Evolutionary conservation across 257 asterid species (phyloP).

Genomic region (Scutellaria barbata): DNA sequence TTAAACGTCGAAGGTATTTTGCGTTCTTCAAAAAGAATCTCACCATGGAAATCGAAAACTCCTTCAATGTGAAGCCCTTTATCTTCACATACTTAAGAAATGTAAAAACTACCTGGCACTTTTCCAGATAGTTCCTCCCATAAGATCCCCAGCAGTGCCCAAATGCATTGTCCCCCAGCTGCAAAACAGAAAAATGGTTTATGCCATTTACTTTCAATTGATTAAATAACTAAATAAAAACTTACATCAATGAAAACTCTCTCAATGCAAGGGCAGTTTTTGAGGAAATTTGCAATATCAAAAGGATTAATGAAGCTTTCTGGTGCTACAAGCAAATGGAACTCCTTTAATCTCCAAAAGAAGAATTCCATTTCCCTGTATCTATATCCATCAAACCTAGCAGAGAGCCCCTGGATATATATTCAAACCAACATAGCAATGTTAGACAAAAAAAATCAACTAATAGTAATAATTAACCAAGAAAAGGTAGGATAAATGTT

Average conservation of each 20-base stretch:
- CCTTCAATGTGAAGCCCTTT: slow-evolving; percentile 36
- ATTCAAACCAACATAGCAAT: too few relatives aligned
- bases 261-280: slow-evolving; percentile 36
- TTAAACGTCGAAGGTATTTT: not conserved
- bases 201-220: not conserved
- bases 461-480: too few relatives aligned
- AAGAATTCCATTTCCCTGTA: slow-evolving; percentile 23
- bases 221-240: not conserved
- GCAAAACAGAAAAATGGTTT: not conserved
- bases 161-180: slow-evolving; percentile 44
- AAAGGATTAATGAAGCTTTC: slow-evolving; percentile 42
- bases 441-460: too few relatives aligned
- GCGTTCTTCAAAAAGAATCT: slow-evolving; percentile 37
- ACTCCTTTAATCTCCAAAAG: slow-evolving; percentile 33
- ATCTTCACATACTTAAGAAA: slow-evolving; percentile 33
- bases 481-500: too few relatives aligned
- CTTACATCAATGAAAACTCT: slow-evolving; percentile 37
- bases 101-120: slow-evolving; percentile 6
- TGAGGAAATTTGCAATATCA: slow-evolving; percentile 40
- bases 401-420: slow-evolving; percentile 34
- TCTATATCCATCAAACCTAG: slow-evolving; percentile 4
- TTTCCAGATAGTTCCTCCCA: slow-evolving; percentile 13
- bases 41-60: slow-evolving; percentile 29
- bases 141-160: slow-evolving; percentile 23
- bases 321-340: slow-evolving; percentile 35